Conservation (phyloP, 129 eudicot genomes). For the Artemisia annua region DNA sequence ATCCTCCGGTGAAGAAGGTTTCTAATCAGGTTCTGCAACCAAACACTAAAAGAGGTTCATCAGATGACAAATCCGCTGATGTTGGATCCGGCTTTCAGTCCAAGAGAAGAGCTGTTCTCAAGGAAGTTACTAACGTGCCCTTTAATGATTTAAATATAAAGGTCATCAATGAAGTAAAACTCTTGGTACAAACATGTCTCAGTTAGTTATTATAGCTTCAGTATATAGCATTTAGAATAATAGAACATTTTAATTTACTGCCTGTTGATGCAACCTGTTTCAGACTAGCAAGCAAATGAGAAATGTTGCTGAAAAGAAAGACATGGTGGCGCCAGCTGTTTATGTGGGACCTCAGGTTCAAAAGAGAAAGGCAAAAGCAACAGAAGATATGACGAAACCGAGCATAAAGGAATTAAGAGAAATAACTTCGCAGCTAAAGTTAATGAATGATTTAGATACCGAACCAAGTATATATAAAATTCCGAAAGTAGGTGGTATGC, state of each 20-base stretch:
- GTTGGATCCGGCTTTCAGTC: conserved; percentile 40
- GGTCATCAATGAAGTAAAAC: conserved; percentile 32
- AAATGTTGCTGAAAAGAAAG: conserved; percentile 32
- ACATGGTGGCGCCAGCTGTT: conserved; percentile 43
- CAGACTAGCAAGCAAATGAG: conserved; percentile 53
- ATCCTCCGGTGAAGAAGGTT: conserved; percentile 39
- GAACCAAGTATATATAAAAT: conserved; percentile 28
- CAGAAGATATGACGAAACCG: conserved; percentile 45
- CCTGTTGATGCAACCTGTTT: conserved; percentile 25
- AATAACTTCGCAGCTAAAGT: conserved; percentile 26
- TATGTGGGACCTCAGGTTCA: conserved; percentile 26
- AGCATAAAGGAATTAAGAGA: conserved; percentile 47
- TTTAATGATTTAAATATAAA: conserved; percentile 37
- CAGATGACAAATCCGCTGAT: conserved; percentile 46
- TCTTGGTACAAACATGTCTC: conserved; percentile 40
- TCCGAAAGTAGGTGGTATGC: conserved; percentile 12
- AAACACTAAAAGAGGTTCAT: conserved; percentile 54
- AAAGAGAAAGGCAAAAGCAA: conserved; percentile 30
- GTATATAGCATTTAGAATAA: background rate
- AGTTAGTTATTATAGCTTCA: background rate
- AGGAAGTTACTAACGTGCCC: conserved; percentile 68
- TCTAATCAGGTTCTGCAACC: conserved; percentile 38
- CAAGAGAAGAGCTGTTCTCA: conserved; percentile 77
- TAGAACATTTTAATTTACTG: background rate
- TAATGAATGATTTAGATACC: conserved; percentile 15